Evolutionary conservation across 2,329 filamentous ascomycete genomes (phyloP), one percentile per base, ranked within the genome.

Genomic region (Pseudogymnoascus sp.): DNA sequence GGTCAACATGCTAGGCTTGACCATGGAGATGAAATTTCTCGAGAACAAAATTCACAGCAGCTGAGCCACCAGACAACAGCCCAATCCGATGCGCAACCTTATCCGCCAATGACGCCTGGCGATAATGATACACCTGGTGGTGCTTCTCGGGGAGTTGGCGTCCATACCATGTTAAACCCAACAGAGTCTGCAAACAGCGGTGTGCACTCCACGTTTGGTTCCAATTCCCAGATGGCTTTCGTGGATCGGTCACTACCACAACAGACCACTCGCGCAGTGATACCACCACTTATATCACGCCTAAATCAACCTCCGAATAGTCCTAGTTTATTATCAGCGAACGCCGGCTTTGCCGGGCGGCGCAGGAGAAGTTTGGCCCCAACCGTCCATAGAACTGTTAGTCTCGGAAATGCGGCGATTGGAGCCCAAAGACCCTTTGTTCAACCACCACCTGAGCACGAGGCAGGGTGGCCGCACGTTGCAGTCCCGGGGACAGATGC

Each of bases 301-400:
- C 18, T 7, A 33, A 55, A 33, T 5, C n/a, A 33, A 7, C 16
- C 49, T 55, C 25, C 8, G 16, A 55, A 55, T 28, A 33, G 28
- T n/a, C 28, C 28, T 21, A 28, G 49, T 55, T 55, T 55, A 21
- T 21, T 55, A 4, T 6, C 28, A 21, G 21, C 28, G 28, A 21
- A 33, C 16, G 49, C 49, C 28, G n/a, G 6, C 28, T 33, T 55
- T 5, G n/a, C n/a, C 9, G 49, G 25, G 49, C 25, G 28, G 5
- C 45, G 45, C 14, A 31, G 83, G 66, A 79, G 80, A 35, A 79
- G 84, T n/a, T 70, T 86, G 64, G 85, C 82, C 9, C 83, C 85
- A 0, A 78, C 80, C 66, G 86, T 85, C 8, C 84, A 84, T 41
- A 80, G 84, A 65, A 77, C 81, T 25, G 75, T 79, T 16, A 85